Percentiles rank a stretch among this genome's conserved stretches.
Evolutionary conservation across 148 eudicot species (phyloP).

Genomic region (Rhododendron kiyosumense): DNA sequence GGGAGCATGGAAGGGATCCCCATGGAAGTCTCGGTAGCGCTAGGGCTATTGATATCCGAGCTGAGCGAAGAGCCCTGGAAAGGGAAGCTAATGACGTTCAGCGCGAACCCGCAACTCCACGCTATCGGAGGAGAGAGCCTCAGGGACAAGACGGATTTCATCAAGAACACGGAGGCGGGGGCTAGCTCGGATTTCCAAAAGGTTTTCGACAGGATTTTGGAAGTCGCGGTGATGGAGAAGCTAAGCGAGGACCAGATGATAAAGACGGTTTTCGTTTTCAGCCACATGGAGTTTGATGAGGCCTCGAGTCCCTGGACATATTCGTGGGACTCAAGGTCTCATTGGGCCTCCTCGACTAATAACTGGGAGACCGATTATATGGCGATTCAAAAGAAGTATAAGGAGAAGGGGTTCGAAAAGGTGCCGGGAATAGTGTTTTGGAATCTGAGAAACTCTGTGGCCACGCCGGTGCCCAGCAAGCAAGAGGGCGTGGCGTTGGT

Average conservation of each 20-base stretch:
- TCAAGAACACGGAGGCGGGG: slow-evolving; percentile 25
- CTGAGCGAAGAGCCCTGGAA: slow-evolving; percentile 36
- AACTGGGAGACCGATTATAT: slow-evolving; percentile 29
- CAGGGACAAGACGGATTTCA: slow-evolving; percentile 18
- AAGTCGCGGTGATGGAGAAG: slow-evolving; percentile 23
- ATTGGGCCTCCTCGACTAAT: too few species aligned
- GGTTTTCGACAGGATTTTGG: slow-evolving; percentile 37
- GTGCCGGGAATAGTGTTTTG: slow-evolving; percentile 34
- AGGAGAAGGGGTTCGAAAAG: slow-evolving; percentile 15
- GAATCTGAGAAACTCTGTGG: slow-evolving; percentile 21
- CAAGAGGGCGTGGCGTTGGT: slow-evolving; percentile 28
- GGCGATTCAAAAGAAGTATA: slow-evolving; percentile 26
- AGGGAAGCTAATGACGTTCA: slow-evolving; percentile 30
- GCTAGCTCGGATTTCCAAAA: slow-evolving; percentile 28
- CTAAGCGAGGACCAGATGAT: slow-evolving; percentile 34
- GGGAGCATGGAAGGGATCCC: slow-evolving; percentile 39
- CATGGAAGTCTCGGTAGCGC: slow-evolving; percentile 39
- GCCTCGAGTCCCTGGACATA: too few species aligned
- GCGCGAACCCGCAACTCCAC: slow-evolving; percentile 24
- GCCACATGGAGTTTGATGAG: background rate
- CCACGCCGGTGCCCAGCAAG: slow-evolving; percentile 21
- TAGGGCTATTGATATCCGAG: slow-evolving; percentile 35
- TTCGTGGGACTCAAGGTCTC: too few species aligned
- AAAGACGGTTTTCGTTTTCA: slow-evolving; percentile 44
- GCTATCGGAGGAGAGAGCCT: slow-evolving; percentile 15